A percentile compares a stretch with the other conserved stretches of the same genome.
These are phyloP conservation scores for Chrysopogon serrulatus DNA, from an alignment of 176 grass and related monocot species.

Conservation along the genomic window DNA sequence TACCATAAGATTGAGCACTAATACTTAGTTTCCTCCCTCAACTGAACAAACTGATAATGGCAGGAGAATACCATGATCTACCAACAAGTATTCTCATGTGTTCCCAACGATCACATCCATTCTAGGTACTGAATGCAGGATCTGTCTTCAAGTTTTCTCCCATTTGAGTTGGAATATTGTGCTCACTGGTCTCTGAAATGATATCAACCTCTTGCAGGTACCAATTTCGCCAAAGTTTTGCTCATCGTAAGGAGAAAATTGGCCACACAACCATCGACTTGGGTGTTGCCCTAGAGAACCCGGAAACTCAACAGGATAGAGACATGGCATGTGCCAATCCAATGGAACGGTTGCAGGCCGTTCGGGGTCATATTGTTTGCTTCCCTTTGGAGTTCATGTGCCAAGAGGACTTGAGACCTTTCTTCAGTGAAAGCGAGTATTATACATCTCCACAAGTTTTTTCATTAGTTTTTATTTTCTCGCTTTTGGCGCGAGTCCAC, in stretches of 20 bases:
- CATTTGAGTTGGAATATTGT: not conserved
- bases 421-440: slow-evolving; percentile 60
- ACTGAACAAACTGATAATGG: slow-evolving; percentile 24
- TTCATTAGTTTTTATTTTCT: slow-evolving; percentile 36
- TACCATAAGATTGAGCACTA: not conserved
- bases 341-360: slow-evolving; percentile 37
- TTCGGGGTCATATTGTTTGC: slow-evolving; percentile 62
- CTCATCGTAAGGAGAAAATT: slow-evolving; percentile 62
- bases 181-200: not conserved
- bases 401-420: slow-evolving; percentile 74
- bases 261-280: slow-evolving; percentile 68
- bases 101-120: slow-evolving; percentile 63
- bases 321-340: slow-evolving; percentile 27
- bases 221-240: slow-evolving; percentile 53
- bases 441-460: slow-evolving; percentile 71
- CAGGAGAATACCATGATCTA: slow-evolving; percentile 72
- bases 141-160: not conserved
- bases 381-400: slow-evolving; percentile 83
- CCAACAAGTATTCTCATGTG: slow-evolving; percentile 67
- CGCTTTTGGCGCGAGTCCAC: not conserved
- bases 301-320: slow-evolving; percentile 31
- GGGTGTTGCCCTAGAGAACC: slow-evolving; percentile 42
- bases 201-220: slow-evolving; percentile 29
- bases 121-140: slow-evolving; percentile 35
- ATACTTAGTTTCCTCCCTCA: not conserved